A percentile compares a stretch with the other conserved stretches of the same genome.
phyloP scores from a whole-genome alignment of 148 eudicot genomes.

The Spergularia marina region DNA sequence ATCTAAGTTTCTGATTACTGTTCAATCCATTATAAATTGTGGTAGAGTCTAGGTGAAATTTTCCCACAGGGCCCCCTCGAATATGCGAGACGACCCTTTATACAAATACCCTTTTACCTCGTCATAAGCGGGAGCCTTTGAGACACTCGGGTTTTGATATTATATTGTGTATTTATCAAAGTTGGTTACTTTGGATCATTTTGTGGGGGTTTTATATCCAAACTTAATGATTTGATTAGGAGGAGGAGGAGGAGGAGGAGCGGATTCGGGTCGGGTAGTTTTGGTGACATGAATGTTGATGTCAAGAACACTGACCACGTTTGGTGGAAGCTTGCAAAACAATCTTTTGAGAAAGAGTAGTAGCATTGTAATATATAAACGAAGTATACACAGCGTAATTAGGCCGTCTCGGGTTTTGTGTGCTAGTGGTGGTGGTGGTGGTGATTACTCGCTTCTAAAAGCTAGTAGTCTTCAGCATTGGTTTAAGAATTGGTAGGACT shows the following conservation, averaged over 20 bases:
- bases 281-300: background rate
- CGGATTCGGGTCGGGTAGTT: background rate
- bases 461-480: conserved; percentile 49
- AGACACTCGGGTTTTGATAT: too few species aligned
- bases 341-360: background rate
- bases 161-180: too few species aligned
- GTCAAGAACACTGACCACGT: background rate
- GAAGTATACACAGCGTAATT: conserved; percentile 1
- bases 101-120: too few species aligned
- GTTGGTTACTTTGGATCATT: too few species aligned
- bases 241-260: background rate
- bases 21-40: too few species aligned
- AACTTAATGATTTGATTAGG: background rate
- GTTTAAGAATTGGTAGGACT: conserved; percentile 78
- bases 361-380: background rate
- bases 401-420: background rate
- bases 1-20: too few species aligned
- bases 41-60: too few species aligned
- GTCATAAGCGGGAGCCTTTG: too few species aligned
- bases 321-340: background rate
- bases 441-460: conserved; percentile 38
- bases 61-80: too few species aligned
- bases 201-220: too few species aligned
- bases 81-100: too few species aligned
- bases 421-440: conserved; percentile 2